Base-by-base conservation (phyloP, 1,284 basidiomycete genomes). In the Ceratorhiza oryzae-sativae region DNA sequence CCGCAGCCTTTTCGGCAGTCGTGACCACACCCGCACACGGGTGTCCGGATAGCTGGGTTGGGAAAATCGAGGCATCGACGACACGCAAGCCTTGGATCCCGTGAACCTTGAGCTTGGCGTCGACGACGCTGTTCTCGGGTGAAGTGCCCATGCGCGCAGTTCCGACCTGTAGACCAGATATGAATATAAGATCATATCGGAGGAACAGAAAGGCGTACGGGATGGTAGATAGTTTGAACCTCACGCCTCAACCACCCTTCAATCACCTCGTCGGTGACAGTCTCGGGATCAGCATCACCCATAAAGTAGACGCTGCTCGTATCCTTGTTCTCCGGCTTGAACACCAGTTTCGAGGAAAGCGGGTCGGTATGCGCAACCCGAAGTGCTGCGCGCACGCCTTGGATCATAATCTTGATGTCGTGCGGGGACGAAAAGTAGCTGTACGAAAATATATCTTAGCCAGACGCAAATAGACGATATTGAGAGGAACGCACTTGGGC, bases 51-150 rank as follows among this genome's bases (percentile, higher is more conserved):
- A 81, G 63, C 34, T 79, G 79, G 3, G 72, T 74, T 1, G 81
- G 82, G 76, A 86, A 81, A n/a, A 84, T 79, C 34, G 82, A 83
- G 0, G 83, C 84, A 74, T 87, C 86, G 13, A 84, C 81, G 10
- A 86, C 79, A 3, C 85, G 78, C 51, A 86, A 73, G 0, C 81
- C 81, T 4, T 77, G 70, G 4, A 82, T 77, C 0, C 83, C 84
- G 70, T 86, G 83, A 18, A 87, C 85, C 6, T 75, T 77, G 59
- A 87, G 77, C 71, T 81, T 75, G 0, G 82, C 78, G 68, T 84
- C 82, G 3, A 86, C 81, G 0, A 85, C 86, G 39, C 82, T 77
- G 32, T 76, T 77, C 10, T 72, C 71, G 0, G 77, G 77, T 12
- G 67, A 72, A 20, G 73, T 73, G 5, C 80, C 81, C 77, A 84